Base-by-base conservation (phyloP, 495 filamentous ascomycete genomes). In the Parmelia sp. region DNA sequence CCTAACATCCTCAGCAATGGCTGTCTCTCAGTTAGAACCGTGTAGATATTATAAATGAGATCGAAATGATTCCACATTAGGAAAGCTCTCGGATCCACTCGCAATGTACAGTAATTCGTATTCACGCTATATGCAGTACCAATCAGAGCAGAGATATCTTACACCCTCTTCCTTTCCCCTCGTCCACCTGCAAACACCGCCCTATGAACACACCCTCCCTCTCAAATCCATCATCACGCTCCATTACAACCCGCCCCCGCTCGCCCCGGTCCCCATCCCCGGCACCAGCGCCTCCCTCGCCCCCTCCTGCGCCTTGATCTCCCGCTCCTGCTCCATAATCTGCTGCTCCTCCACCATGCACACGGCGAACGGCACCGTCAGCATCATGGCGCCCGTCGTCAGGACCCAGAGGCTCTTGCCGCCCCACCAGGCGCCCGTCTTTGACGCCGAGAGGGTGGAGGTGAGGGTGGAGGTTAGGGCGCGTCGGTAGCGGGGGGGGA, bases 301-400 rank as follows among this genome's bases (percentile, higher is more conserved):
- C 74, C 86, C 84, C 82, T 90, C 85, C 71, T 90, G 84, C 89
- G 96, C 93, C 75, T 87, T 86, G 86, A 92, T 88, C 81, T 97
- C 93, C 77, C 89, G 86, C 84, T 97, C 94, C 91, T 94, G 91
- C 82, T 96, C 93, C 65, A 90, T 79, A 72, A 94, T 83, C 80
- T 95, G 88, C 82, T 97, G 92, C 77, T 99, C 94, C 80, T 99
- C 95, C 60, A 88, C 85, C 76, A 90, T 91, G 51, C 92, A 91
- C 64, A 99, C 82, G 61, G 91, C 90, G 82, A 88, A 97, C 33
- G 94, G 95, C 58, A 97, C 90, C 72, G 90, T 91, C 63, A 99
- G 76, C 70, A 99, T 77, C 75, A 99, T 83, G 57, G 89, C 91
- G 63, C 86, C 90, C 55, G 92, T 96, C 73, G 85, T 88, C 29